Evolutionary conservation across 352 stramenopile genomes (phyloP).

Genomic region (Pythium sp.): DNA sequence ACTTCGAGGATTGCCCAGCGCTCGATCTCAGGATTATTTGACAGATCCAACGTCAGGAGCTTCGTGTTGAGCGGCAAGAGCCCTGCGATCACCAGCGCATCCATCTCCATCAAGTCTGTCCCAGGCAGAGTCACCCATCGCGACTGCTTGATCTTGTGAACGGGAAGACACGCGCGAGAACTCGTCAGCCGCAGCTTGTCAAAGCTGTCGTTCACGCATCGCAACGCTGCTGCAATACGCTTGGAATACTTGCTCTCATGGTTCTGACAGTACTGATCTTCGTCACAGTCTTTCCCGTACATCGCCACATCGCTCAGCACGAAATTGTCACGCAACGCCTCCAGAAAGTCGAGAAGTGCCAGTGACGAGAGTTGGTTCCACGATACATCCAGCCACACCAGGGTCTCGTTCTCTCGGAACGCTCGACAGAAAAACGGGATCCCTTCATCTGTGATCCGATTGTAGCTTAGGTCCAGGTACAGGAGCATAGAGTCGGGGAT

Average conservation of each 20-base stretch:
- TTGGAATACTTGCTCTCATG: conserved; percentile 53
- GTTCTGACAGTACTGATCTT: conserved; percentile 50
- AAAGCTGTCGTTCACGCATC: conserved; percentile 53
- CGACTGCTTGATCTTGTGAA: conserved; percentile 64
- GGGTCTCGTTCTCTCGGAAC: conserved; percentile 69
- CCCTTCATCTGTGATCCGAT: conserved; percentile 46
- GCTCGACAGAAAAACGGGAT: conserved; percentile 37
- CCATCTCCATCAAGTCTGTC: conserved; percentile 46
- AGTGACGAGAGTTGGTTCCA: conserved; percentile 58
- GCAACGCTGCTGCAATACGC: conserved; percentile 41
- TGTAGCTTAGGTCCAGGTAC: conserved; percentile 53
- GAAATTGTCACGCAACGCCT: conserved; percentile 54
- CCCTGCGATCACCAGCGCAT: conserved; percentile 58
- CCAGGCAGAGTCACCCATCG: conserved; percentile 47
- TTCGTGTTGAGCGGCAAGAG: conserved; percentile 52
- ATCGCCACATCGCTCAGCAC: conserved; percentile 46
- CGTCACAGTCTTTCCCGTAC: conserved; percentile 49
- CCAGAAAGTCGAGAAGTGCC: conserved; percentile 40
- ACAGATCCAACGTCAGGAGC: conserved; percentile 65
- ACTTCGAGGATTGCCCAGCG: conserved; percentile 52
- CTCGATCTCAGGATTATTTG: conserved; percentile 49
- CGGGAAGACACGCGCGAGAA: conserved; percentile 34
- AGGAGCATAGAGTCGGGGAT: conserved; percentile 60
- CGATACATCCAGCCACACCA: conserved; percentile 59
- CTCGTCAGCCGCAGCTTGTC: conserved; percentile 41